Conservation (phyloP, 2,329 filamentous ascomycete species). For the Onygenales sp. region DNA sequence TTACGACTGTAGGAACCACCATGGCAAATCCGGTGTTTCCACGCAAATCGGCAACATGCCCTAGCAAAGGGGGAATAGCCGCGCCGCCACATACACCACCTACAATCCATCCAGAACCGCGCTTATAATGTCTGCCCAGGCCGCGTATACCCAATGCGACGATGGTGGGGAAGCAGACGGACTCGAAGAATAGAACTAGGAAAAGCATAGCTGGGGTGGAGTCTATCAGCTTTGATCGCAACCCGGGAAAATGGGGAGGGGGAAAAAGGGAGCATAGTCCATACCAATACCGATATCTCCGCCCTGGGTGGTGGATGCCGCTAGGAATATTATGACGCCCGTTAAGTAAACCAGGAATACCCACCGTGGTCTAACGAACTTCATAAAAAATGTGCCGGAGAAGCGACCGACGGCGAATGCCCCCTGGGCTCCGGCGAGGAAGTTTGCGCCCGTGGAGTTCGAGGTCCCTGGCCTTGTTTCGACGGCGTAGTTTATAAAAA, state of each 20-base stretch:
- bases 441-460: slow-evolving; percentile 52
- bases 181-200: slow-evolving; percentile 71
- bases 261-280: neutral
- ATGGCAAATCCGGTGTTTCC: slow-evolving; percentile 54
- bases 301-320: slow-evolving; percentile 39
- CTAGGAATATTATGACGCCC: slow-evolving; percentile 51
- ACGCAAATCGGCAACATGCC: slow-evolving; percentile 55
- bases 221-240: neutral
- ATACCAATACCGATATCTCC: slow-evolving; percentile 39
- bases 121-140: slow-evolving; percentile 62
- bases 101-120: slow-evolving; percentile 58
- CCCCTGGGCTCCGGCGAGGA: slow-evolving; percentile 64
- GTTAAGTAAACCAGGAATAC: slow-evolving; percentile 62
- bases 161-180: slow-evolving; percentile 72
- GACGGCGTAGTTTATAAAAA: slow-evolving; percentile 66
- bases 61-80: slow-evolving; percentile 61
- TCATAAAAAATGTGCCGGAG: slow-evolving; percentile 56
- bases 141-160: slow-evolving; percentile 69
- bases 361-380: slow-evolving; percentile 55
- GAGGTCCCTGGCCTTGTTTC: slow-evolving; percentile 48
- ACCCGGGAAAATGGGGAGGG: too few species aligned
- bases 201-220: slow-evolving; percentile 48
- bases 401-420: slow-evolving; percentile 66
- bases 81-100: slow-evolving; percentile 65
- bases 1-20: slow-evolving; percentile 51